These are phyloP conservation scores for Thelonectria olida DNA, from an alignment of 2,329 filamentous ascomycete species.

Conservation along the genomic window DNA sequence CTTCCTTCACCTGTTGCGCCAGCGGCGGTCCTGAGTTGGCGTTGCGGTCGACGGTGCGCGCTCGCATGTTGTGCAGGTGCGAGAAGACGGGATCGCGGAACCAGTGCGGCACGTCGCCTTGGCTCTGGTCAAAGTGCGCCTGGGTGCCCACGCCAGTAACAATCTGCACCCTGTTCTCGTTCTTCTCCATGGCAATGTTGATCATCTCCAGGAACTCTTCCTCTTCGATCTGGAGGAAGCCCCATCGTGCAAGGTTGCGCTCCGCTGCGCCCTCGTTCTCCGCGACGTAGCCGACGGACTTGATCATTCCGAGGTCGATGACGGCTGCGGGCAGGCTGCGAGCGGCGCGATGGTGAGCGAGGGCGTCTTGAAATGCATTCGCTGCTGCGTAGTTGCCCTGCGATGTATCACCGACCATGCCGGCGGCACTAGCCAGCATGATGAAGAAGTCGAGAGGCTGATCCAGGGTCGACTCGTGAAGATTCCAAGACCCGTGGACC, in stretches of 20 bases:
- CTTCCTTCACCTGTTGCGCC: slow-evolving; percentile 8
- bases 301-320: slow-evolving; percentile 8
- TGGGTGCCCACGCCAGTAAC: slow-evolving; percentile 13
- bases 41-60: slow-evolving; percentile 4
- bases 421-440: slow-evolving; percentile 1
- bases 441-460: slow-evolving; percentile 5
- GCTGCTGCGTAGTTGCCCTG: slow-evolving; percentile 11
- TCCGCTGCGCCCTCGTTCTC: slow-evolving; percentile 10
- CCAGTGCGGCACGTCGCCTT: slow-evolving; percentile 12
- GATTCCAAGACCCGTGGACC: slow-evolving; percentile 9
- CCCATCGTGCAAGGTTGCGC: slow-evolving; percentile 11
- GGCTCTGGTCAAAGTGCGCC: slow-evolving; percentile 11
- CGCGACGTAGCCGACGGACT: slow-evolving; percentile 7
- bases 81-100: slow-evolving; percentile 16
- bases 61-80: slow-evolving; percentile 11
- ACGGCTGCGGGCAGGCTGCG: neutral
- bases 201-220: slow-evolving; percentile 9
- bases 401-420: slow-evolving; percentile 4
- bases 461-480: neutral
- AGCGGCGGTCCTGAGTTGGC: neutral
- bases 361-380: slow-evolving; percentile 10
- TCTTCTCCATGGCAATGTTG: slow-evolving; percentile 8
- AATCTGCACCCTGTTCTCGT: neutral
- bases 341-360: neutral
- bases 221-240: slow-evolving; percentile 12